Evolutionary conservation across 2,329 filamentous ascomycete genomes (phyloP).

Genomic region (Endoconidiophora polonica): DNA sequence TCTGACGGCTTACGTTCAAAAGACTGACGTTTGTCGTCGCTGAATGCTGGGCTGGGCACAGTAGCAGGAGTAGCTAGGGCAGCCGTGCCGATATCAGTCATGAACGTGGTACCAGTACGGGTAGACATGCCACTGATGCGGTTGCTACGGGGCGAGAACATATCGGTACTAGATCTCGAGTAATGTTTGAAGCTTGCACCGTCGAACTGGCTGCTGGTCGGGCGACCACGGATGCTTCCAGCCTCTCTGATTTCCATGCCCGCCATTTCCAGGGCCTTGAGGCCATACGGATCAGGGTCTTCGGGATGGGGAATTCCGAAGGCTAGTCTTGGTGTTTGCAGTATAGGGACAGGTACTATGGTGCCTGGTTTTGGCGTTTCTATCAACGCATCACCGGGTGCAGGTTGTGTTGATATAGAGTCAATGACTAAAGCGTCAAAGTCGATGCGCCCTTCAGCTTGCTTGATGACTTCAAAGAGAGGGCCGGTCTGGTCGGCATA

Average conservation of each 20-base stretch:
- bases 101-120: slow-evolving; percentile 50
- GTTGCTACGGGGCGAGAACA: slow-evolving; percentile 40
- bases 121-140: slow-evolving; percentile 61
- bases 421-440: slow-evolving; percentile 54
- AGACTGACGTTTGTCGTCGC: slow-evolving; percentile 33
- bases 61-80: slow-evolving; percentile 39
- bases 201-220: slow-evolving; percentile 66
- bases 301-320: slow-evolving; percentile 68
- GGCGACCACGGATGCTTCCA: slow-evolving; percentile 51
- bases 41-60: slow-evolving; percentile 36
- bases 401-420: slow-evolving; percentile 43
- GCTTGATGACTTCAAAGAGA: slow-evolving; percentile 69
- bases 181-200: slow-evolving; percentile 50
- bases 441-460: slow-evolving; percentile 68
- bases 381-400: slow-evolving; percentile 57
- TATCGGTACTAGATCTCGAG: slow-evolving; percentile 54
- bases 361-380: slow-evolving; percentile 27
- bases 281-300: slow-evolving; percentile 84
- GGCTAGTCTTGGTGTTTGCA: slow-evolving; percentile 23
- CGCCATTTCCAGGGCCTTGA: slow-evolving; percentile 77
- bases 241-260: slow-evolving; percentile 82
- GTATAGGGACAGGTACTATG: background rate
- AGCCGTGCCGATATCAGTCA: slow-evolving; percentile 54
- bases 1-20: slow-evolving; percentile 25
- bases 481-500: slow-evolving; percentile 37